phyloP scores from a whole-genome alignment of 2,329 filamentous ascomycete genomes.

The Exophiala sideris region DNA sequence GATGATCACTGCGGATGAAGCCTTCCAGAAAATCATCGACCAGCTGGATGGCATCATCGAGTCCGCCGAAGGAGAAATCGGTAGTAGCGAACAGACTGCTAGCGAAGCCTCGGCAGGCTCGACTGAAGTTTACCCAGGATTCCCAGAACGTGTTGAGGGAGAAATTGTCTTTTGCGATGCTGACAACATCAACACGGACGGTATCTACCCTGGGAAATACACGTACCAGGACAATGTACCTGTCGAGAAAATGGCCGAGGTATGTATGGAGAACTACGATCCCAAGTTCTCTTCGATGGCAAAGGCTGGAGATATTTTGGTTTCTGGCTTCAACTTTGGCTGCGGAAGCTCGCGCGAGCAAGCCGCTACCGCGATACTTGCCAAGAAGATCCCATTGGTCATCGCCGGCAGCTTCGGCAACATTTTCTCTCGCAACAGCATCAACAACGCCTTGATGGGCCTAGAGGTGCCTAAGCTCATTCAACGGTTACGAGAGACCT shows the following conservation, averaged over 20 bases:
- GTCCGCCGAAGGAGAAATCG: slow-evolving; percentile 49
- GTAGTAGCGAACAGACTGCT: slow-evolving; percentile 28
- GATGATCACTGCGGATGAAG: slow-evolving; percentile 65
- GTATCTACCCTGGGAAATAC: slow-evolving; percentile 79
- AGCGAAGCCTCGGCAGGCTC: slow-evolving; percentile 1
- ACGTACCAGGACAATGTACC: slow-evolving; percentile 78
- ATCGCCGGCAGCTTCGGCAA: slow-evolving; percentile 78
- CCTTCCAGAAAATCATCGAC: slow-evolving; percentile 66
- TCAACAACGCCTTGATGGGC: slow-evolving; percentile 41
- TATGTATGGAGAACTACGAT: slow-evolving; percentile 95
- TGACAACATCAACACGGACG: slow-evolving; percentile 88
- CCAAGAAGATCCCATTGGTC: slow-evolving; percentile 75
- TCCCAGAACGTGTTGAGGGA: slow-evolving; percentile 76
- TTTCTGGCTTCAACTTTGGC: slow-evolving; percentile 85
- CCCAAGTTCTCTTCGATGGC: slow-evolving; percentile 62
- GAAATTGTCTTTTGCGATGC: slow-evolving; percentile 86
- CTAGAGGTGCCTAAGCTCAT: slow-evolving; percentile 38
- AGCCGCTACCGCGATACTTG: slow-evolving; percentile 81
- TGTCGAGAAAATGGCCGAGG: slow-evolving; percentile 75
- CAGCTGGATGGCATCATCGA: slow-evolving; percentile 64
- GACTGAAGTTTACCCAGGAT: slow-evolving; percentile 77
- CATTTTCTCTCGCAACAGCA: slow-evolving; percentile 67
- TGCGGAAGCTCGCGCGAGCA: slow-evolving; percentile 79
- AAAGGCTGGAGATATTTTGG: slow-evolving; percentile 72
- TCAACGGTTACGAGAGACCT: slow-evolving; percentile 34